phyloP scores from a whole-genome alignment of 169 alveolate species.

The Cryptosporidium meleagridis region DNA sequence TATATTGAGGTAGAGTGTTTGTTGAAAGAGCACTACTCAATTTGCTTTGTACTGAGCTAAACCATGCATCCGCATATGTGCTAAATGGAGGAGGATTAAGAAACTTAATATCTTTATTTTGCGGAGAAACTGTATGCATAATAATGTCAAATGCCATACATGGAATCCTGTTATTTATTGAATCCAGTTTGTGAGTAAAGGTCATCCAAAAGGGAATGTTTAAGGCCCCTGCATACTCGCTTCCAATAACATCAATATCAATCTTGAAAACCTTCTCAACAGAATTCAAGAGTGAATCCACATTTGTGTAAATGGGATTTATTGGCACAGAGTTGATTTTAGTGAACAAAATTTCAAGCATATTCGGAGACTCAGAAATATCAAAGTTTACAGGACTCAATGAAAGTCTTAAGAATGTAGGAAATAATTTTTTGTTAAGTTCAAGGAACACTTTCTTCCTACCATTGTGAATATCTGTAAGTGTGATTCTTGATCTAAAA shows the following conservation, averaged over 20 bases:
- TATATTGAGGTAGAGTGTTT: constrained; percentile 36
- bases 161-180: constrained; percentile 9
- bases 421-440: constrained; percentile 29
- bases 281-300: constrained; percentile 18
- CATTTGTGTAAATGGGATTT: constrained; percentile 11
- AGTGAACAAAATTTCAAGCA: constrained; percentile 54
- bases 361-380: constrained; percentile 56
- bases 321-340: constrained; percentile 38
- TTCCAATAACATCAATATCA: constrained; percentile 19
- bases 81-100: neutral
- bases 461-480: constrained; percentile 79
- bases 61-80: neutral
- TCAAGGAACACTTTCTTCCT: constrained; percentile 48
- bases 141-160: constrained; percentile 75
- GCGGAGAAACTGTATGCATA: constrained; percentile 41
- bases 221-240: constrained; percentile 18
- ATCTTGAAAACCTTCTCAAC: constrained; percentile 51
- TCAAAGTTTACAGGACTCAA: constrained; percentile 70
- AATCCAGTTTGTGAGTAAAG: constrained; percentile 47
- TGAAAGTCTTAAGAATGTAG: constrained; percentile 57
- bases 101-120: neutral
- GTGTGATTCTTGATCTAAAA: constrained; percentile 77
- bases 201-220: constrained; percentile 63
- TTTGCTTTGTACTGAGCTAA: constrained; percentile 5
- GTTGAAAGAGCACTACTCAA: constrained; percentile 23